phyloP scores from a whole-genome alignment of 1,284 basidiomycete species.

The Butyriboletus appendiculatus region DNA sequence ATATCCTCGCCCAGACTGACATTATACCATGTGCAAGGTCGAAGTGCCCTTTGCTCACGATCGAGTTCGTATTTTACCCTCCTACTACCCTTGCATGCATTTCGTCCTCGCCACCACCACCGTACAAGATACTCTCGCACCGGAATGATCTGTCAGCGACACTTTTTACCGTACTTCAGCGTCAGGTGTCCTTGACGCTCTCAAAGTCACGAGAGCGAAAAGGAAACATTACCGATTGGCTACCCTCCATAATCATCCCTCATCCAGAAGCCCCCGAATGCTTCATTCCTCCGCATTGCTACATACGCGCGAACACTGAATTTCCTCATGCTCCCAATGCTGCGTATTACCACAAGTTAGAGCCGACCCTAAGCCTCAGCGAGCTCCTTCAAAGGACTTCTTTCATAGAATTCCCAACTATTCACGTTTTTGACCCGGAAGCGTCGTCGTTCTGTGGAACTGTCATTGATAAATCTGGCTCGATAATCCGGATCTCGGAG shows the following conservation, averaged over 20 bases:
- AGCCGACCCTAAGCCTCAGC: conserved; percentile 49
- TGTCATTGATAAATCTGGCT: conserved; percentile 53
- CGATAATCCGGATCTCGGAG: conserved; percentile 38
- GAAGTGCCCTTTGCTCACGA: conserved; percentile 66
- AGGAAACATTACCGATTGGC: conserved; percentile 51
- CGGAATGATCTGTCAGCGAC: conserved; percentile 53
- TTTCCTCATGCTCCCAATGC: conserved; percentile 24
- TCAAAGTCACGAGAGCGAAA: conserved; percentile 38
- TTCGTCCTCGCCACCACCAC: conserved; percentile 38
- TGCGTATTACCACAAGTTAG: conserved; percentile 58
- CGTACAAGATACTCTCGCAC: conserved; percentile 57
- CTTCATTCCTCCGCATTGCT: conserved; percentile 57
- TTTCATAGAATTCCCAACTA: conserved; percentile 81
- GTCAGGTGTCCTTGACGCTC: conserved; percentile 35
- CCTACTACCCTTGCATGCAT: conserved; percentile 45
- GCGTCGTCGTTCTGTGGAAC: conserved; percentile 52
- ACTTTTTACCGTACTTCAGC: conserved; percentile 51
- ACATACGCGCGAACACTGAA: conserved; percentile 51
- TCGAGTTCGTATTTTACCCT: conserved; percentile 68
- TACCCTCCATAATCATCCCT: conserved; percentile 50
- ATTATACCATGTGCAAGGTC: conserved; percentile 44
- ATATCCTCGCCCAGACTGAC: conserved; percentile 2
- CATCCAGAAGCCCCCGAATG: conserved; percentile 55
- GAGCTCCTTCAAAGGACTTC: conserved; percentile 56
- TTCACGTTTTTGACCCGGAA: conserved; percentile 67